A percentile compares a stretch with the other conserved stretches of the same genome.
Evolutionary conservation across 2,329 filamentous ascomycete species (phyloP).

Genomic region (Pseudogymnoascus sp.): DNA sequence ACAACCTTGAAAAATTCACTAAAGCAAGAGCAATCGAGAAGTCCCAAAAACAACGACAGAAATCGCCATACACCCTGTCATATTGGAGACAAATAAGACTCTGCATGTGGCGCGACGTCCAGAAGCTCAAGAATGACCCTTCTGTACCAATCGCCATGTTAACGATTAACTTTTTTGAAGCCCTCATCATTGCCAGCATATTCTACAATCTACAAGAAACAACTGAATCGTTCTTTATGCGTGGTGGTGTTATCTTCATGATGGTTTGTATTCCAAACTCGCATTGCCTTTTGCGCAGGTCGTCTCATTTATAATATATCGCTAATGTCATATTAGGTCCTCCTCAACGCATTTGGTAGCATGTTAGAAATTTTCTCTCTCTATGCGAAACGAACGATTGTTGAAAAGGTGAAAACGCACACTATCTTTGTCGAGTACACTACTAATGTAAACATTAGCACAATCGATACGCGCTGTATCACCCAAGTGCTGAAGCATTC

Average conservation of each 20-base stretch:
- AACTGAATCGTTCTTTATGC: slow-evolving; percentile 12
- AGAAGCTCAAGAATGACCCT: slow-evolving; percentile 60
- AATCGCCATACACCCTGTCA: slow-evolving; percentile 55
- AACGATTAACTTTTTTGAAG: slow-evolving; percentile 12
- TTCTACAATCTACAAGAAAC: slow-evolving; percentile 13
- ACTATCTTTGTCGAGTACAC: not conserved
- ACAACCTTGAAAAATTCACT: slow-evolving; percentile 33
- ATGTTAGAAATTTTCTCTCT: slow-evolving; percentile 22
- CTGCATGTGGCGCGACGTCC: slow-evolving; percentile 58
- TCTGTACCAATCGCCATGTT: slow-evolving; percentile 13
- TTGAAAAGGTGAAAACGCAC: slow-evolving; percentile 28
- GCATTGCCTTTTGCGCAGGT: slow-evolving; percentile 24
- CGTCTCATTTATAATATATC: slow-evolving; percentile 39
- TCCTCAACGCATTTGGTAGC: slow-evolving; percentile 11
- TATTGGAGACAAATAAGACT: slow-evolving; percentile 43
- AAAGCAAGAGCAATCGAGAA: slow-evolving; percentile 48
- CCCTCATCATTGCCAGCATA: slow-evolving; percentile 13
- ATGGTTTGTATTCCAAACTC: slow-evolving; percentile 40
- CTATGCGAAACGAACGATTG: slow-evolving; percentile 31
- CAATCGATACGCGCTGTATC: slow-evolving; percentile 76
- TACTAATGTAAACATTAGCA: slow-evolving; percentile 43
- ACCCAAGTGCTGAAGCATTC: slow-evolving; percentile 79
- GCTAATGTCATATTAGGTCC: not conserved
- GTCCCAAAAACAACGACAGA: slow-evolving; percentile 60
- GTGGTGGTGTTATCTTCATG: slow-evolving; percentile 13